Conservation (phyloP, 2,329 filamentous ascomycete species). For the Calonectria montana region DNA sequence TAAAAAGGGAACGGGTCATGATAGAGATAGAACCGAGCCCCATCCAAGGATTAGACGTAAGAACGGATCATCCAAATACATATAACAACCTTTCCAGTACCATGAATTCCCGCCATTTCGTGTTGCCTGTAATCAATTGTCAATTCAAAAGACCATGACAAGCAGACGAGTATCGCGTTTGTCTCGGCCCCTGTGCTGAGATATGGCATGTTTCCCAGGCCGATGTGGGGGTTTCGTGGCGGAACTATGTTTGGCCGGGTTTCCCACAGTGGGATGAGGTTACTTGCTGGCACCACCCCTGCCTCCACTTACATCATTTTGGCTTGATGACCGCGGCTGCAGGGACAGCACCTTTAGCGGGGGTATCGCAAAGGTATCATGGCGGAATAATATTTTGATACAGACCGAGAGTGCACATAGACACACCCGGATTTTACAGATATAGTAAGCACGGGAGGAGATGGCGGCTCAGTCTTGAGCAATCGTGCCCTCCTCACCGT, state of each 20-base stretch:
- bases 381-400: background rate
- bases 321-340: background rate
- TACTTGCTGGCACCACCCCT: constrained; percentile 1
- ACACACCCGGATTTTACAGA: background rate
- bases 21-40: constrained; percentile 40
- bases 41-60: constrained; percentile 42
- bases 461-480: background rate
- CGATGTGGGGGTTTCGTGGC: no score
- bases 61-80: constrained; percentile 41
- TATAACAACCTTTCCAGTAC: constrained; percentile 18
- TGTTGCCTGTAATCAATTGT: background rate
- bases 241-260: constrained; percentile 1
- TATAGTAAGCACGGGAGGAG: background rate
- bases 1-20: constrained; percentile 31
- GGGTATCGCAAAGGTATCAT: background rate
- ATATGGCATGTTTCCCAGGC: no score
- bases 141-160: background rate
- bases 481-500: background rate
- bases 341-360: constrained; percentile 16
- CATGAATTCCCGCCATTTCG: background rate
- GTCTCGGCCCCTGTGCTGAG: background rate
- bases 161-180: background rate
- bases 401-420: background rate
- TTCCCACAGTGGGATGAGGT: background rate
- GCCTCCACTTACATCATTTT: constrained; percentile 23